These are phyloP conservation scores for Penicillium capsulatum DNA, from an alignment of 2,329 filamentous ascomycete genomes.

Conservation along the genomic window DNA sequence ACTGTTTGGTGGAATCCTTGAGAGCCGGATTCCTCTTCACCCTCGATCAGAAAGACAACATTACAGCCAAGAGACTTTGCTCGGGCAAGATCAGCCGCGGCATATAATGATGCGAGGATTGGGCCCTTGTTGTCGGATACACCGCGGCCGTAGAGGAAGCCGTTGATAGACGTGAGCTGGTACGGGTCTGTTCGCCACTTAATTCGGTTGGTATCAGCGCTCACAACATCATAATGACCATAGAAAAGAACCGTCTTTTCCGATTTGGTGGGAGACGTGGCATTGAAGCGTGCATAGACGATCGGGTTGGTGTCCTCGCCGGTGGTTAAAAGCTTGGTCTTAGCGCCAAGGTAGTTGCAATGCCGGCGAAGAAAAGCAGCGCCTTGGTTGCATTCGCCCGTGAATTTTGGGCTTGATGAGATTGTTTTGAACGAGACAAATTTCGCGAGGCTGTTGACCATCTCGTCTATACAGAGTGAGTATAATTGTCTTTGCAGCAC, in stretches of 20 bases:
- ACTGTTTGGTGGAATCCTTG: constrained; percentile 85
- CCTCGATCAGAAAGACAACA: constrained; percentile 90
- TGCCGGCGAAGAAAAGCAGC: constrained; percentile 85
- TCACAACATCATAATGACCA: constrained; percentile 95
- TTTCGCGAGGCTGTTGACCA: constrained; percentile 69
- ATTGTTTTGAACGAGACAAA: constrained; percentile 91
- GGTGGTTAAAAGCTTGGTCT: constrained; percentile 84
- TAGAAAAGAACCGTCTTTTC: constrained; percentile 93
- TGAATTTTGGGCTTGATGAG: constrained; percentile 78
- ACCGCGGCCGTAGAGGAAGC: constrained; percentile 92
- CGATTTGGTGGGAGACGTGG: constrained; percentile 60
- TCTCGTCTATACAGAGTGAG: constrained; percentile 46
- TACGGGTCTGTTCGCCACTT: constrained; percentile 91
- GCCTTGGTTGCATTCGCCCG: constrained; percentile 86
- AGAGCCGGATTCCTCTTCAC: constrained; percentile 93
- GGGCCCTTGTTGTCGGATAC: constrained; percentile 97
- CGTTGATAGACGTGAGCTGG: constrained; percentile 79
- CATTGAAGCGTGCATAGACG: constrained; percentile 84
- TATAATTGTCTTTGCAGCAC: background rate
- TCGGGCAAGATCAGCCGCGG: constrained; percentile 81
- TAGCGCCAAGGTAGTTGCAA: constrained; percentile 86
- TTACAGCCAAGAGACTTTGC: constrained; percentile 81
- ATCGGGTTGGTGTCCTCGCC: constrained; percentile 79
- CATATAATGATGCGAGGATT: constrained; percentile 88
- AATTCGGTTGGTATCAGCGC: constrained; percentile 73